Base-by-base conservation (phyloP, 495 filamentous ascomycete genomes). In the Penicillium desertorum region DNA sequence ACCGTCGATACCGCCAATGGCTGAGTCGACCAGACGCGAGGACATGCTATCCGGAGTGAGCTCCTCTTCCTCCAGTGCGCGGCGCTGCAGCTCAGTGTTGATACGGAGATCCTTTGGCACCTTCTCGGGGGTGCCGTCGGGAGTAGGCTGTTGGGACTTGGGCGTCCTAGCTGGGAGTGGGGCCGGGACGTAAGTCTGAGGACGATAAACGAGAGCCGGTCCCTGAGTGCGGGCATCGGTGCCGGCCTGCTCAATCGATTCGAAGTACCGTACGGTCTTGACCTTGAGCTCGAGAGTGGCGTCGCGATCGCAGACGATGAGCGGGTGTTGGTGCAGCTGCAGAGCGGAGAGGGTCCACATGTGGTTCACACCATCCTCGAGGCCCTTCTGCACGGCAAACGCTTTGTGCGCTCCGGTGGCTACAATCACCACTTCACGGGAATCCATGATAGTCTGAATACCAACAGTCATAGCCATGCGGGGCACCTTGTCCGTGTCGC, bases 281-380 rank as follows among this genome's bases (percentile, higher is more conserved):
- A 93, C 90, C 69, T 88, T 83, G 58, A 95, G 73, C 65, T 95
- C 90, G 5, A 89, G 75, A 1, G 90, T 93, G 9, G 90, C 90
- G 63, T 95, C 90, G 54, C 91, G 89, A 61, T 95, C 90, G 45
- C 89, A 90, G 4, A 93, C 88, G 34, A 93, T 82, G 78, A 93
- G 79, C 19, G 88, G 83, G 64, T 91, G 85, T 5, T 83, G 87
- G 65, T 93, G 90, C 60, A 93, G 64, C 70, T 95, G 90, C 55
- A 95, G 77, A 27, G 82, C 83, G 6, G 88, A 91, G 9, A 92
- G 79, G 0, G 90, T 93, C 88, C 89, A 93, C 89, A 92, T 92
- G 75, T 93, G 89, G 66, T 91, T 91, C 42, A 95, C 82, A 8
- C 88, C 88, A 29, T 86, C 86, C 67, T 95, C 90, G 30, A 95